Evolutionary conservation across 805 yeast genomes (phyloP), one percentile per base, ranked within the genome.

Genomic region (Saturnispora kantuleensis): DNA sequence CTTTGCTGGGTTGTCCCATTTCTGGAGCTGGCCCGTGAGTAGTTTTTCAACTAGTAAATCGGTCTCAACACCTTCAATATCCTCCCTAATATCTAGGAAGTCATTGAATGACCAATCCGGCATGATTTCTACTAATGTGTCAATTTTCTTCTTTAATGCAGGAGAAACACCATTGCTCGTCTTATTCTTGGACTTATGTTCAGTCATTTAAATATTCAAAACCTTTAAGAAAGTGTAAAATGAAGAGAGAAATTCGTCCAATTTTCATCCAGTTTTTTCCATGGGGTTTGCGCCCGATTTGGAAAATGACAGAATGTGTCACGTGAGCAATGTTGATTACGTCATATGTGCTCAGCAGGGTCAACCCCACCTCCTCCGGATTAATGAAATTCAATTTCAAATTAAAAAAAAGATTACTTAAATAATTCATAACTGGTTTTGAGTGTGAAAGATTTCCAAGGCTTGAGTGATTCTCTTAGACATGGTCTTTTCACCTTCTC

Each of bases 401-500:
- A 34, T n/a, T n/a, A 12, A 11, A 34, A 34, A 34, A 10, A 10
- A n/a, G 13, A n/a, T 37, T n/a, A 37, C n/a, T n/a, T 37, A 37
- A 15, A 31, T 31, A 29, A 29, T 36, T 47, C 41, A 31, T 73
- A 81, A 64, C 66, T 74, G 79, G 67, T 68, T 68, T 64, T 74
- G 71, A 58, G 94, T 74, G 76, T 81, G 88, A 95, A 93, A 93
- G 65, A 85, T 73, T 42, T 69, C 74, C 67, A 93, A 76, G 62
- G 95, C 94, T 68, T 79, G 82, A 51, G 84, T 57, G 63, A 93
- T 76, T 81, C 97, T 86, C 57, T 68, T 71, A 56, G 80, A 57
- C 97, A 93, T 90, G 65, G 97, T 88, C 88, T 88, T 88, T 79
- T 93, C 98, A 79, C 98, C 97, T 76, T 90, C 97, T 80, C 97